Conservation (phyloP, 73 alveolate species). For the Tetrahymena borealis region DNA sequence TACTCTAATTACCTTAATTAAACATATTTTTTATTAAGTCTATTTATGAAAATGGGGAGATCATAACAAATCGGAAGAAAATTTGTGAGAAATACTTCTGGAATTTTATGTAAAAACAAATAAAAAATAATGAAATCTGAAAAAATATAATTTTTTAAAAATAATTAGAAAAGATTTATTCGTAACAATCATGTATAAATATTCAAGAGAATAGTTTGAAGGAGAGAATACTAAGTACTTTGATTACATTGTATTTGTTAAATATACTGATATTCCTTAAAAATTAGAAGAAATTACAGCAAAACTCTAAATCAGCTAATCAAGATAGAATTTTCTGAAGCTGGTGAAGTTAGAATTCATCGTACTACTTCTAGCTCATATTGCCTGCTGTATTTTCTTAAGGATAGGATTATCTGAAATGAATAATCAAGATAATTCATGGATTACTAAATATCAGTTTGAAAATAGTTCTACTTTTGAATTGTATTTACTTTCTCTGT, state of each 20-base stretch:
- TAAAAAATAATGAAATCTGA: no score
- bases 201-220: not conserved
- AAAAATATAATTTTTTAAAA: not conserved
- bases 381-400: not conserved
- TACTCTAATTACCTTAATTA: not conserved
- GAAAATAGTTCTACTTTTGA: not conserved
- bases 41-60: not conserved
- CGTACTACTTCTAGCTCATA: not conserved
- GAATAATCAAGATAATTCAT: not conserved
- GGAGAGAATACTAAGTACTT: not conserved
- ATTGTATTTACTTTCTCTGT: not conserved
- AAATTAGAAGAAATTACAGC: not conserved
- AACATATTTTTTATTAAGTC: not conserved
- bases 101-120: not conserved
- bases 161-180: not conserved
- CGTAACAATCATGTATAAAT: not conserved
- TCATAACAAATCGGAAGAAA: not conserved
- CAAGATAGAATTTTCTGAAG: not conserved
- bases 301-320: not conserved
- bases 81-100: not conserved
- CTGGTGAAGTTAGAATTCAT: not conserved
- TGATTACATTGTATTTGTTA: not conserved
- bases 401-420: not conserved
- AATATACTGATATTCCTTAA: not conserved
- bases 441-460: not conserved